phyloP scores from a whole-genome alignment of 1,284 basidiomycete species.

The Chondrostereum purpureum region DNA sequence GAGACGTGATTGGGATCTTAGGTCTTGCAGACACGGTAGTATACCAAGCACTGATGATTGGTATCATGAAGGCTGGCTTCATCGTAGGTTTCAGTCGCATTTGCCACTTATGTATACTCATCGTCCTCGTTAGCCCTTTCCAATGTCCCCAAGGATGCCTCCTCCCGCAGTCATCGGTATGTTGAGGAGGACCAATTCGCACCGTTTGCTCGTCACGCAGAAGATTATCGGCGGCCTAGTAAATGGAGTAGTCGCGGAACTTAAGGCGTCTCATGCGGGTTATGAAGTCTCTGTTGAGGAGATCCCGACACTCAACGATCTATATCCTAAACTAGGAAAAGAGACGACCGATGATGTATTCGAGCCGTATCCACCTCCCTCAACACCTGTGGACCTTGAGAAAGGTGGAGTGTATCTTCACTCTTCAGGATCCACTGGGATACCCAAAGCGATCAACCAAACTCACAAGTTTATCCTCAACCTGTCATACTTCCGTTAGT shows the following conservation, averaged over 20 bases:
- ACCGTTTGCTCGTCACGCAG: slow-evolving; percentile 25
- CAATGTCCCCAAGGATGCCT: slow-evolving; percentile 31
- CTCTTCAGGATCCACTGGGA: slow-evolving; percentile 24
- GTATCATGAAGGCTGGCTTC: slow-evolving; percentile 23
- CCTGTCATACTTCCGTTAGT: slow-evolving; percentile 23
- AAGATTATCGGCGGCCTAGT: slow-evolving; percentile 20
- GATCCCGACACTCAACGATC: slow-evolving; percentile 19
- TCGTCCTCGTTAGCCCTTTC: slow-evolving; percentile 19
- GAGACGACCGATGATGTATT: slow-evolving; percentile 18
- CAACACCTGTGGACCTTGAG: slow-evolving; percentile 5
- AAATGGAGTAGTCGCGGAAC: slow-evolving; percentile 19
- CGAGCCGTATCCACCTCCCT: slow-evolving; percentile 17
- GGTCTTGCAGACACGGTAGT: slow-evolving; percentile 24
- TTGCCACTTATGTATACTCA: neutral
- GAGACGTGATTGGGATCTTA: slow-evolving; percentile 21
- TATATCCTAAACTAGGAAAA: slow-evolving; percentile 25
- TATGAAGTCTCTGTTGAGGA: slow-evolving; percentile 24
- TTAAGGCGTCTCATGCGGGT: slow-evolving; percentile 6
- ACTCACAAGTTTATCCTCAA: slow-evolving; percentile 13
- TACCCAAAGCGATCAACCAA: slow-evolving; percentile 23
- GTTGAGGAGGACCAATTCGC: slow-evolving; percentile 21
- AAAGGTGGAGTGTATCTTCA: slow-evolving; percentile 19
- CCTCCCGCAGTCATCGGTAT: slow-evolving; percentile 24
- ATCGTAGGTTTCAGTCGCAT: slow-evolving; percentile 19
- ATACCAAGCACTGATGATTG: slow-evolving; percentile 24